phyloP scores from a whole-genome alignment of 2,329 filamentous ascomycete species.

The Neurospora sp. region DNA sequence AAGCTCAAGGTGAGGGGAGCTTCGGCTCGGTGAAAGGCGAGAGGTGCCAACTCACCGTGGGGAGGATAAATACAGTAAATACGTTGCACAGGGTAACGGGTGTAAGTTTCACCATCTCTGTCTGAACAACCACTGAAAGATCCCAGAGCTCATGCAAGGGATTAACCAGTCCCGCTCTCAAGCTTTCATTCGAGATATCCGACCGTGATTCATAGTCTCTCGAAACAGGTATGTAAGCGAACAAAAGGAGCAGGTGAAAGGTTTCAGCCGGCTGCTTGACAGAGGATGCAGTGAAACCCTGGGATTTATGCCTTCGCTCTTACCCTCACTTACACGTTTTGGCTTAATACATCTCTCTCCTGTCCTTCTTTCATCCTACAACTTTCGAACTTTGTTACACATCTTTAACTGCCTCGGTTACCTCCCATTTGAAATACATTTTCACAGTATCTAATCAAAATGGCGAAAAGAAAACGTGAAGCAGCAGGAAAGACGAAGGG shows the following conservation, averaged over 20 bases:
- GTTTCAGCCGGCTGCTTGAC: neutral
- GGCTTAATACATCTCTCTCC: neutral
- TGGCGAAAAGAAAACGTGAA: neutral
- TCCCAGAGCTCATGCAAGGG: neutral
- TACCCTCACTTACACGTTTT: neutral
- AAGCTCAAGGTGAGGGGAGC: neutral
- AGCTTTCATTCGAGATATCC: neutral
- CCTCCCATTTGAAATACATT: neutral
- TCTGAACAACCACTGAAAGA: neutral
- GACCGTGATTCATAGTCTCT: neutral
- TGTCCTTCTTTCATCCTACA: neutral
- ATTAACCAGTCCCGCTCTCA: neutral
- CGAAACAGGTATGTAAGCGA: neutral
- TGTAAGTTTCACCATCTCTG: neutral
- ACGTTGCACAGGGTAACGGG: neutral
- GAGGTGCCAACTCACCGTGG: neutral
- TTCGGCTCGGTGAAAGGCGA: neutral
- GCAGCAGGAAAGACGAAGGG: neutral
- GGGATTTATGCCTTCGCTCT: neutral
- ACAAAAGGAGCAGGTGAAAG: neutral
- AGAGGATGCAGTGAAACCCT: neutral
- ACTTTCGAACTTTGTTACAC: neutral
- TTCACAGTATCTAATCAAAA: neutral
- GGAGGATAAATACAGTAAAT: neutral
- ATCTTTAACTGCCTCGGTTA: neutral